Evolutionary conservation across 306 rosid genomes (phyloP).

Genomic region (Dryas alaskensis): DNA sequence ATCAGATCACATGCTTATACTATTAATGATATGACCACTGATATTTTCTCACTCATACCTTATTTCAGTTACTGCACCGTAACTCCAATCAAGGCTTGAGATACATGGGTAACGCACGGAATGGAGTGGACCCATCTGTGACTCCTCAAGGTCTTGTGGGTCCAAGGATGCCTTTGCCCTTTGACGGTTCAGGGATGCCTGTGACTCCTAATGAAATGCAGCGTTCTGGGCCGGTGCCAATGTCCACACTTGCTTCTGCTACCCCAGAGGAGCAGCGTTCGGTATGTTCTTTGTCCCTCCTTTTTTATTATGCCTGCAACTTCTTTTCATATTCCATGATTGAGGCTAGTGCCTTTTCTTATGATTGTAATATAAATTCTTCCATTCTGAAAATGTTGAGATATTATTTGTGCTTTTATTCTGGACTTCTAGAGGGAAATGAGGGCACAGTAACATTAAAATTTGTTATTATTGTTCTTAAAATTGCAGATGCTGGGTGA

Average conservation of each 20-base stretch:
- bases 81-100: constrained; percentile 68
- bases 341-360: neutral
- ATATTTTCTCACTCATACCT: neutral
- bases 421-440: neutral
- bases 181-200: constrained; percentile 51
- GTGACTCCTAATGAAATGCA: constrained; percentile 43
- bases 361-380: no score
- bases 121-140: constrained; percentile 51
- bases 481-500: constrained; percentile 79
- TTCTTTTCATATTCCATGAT: neutral
- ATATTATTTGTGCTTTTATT: neutral
- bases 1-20: neutral
- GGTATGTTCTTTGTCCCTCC: constrained; percentile 37
- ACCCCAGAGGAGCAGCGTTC: constrained; percentile 64
- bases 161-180: constrained; percentile 57
- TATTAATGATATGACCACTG: neutral
- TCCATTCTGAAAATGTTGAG: neutral
- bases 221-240: constrained; percentile 44
- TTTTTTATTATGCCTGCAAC: neutral
- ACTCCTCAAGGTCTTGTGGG: constrained; percentile 51
- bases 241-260: constrained; percentile 70
- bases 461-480: constrained; percentile 6
- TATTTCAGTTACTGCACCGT: constrained; percentile 50
- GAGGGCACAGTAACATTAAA: neutral
- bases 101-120: constrained; percentile 54